A percentile compares a stretch with the other conserved stretches of the same genome.
phyloP scores from a whole-genome alignment of 2,329 filamentous ascomycete species.

The Sporothrix euskadiensis region DNA sequence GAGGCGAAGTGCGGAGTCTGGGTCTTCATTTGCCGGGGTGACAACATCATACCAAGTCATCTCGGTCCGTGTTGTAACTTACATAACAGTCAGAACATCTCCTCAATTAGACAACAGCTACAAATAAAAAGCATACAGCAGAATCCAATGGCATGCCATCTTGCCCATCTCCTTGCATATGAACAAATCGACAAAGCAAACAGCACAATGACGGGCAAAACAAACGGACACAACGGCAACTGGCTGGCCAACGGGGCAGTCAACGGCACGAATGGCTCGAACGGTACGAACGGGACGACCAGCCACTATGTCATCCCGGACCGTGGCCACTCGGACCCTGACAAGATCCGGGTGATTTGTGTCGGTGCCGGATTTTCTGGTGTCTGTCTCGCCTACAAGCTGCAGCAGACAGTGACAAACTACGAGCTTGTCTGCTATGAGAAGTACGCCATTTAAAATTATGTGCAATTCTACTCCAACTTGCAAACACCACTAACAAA shows the following conservation, averaged over 20 bases:
- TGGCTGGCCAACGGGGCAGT: not conserved
- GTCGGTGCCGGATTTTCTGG: slow-evolving; percentile 32
- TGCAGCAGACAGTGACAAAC: slow-evolving; percentile 21
- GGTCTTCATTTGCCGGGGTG: not conserved
- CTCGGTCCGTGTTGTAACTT: too few relatives aligned
- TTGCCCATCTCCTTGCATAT: not conserved
- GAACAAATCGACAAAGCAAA: not conserved
- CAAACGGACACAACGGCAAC: not conserved
- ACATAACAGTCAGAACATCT: too few relatives aligned
- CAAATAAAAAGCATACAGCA: too few relatives aligned
- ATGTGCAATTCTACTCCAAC: too few relatives aligned
- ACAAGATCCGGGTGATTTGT: slow-evolving; percentile 36
- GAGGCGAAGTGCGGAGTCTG: not conserved
- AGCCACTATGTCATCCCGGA: not conserved
- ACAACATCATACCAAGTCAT: too few relatives aligned
- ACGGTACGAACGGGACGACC: not conserved
- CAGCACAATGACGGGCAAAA: not conserved
- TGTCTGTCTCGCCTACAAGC: slow-evolving; percentile 27
- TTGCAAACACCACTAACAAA: not conserved
- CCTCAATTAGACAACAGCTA: too few relatives aligned
- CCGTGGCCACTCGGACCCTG: not conserved
- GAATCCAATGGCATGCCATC: not conserved
- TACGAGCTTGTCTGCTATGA: slow-evolving; percentile 60
- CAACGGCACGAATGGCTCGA: not conserved
- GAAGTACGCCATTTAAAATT: slow-evolving; percentile 39